Conservation (phyloP, 495 filamentous ascomycete species). For the Penicillium antarcticum region DNA sequence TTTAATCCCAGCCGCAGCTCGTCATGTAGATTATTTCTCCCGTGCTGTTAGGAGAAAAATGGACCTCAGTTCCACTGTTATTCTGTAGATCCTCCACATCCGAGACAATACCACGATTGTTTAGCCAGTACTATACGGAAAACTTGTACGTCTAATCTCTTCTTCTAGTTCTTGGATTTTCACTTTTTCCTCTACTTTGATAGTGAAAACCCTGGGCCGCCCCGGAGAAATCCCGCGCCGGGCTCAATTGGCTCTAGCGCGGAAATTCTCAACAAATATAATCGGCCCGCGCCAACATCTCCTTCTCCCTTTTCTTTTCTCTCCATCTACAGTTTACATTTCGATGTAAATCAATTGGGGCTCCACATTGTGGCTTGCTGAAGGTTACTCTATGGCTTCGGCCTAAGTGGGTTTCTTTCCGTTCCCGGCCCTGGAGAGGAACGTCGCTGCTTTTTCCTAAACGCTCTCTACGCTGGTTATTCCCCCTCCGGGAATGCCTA, state of each 20-base stretch:
- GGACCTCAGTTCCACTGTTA: too few species aligned
- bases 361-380: conserved; percentile 23
- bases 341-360: conserved; percentile 15
- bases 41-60: too few species aligned
- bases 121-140: too few species aligned
- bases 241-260: conserved; percentile 9
- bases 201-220: neutral
- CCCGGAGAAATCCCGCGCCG: too few species aligned
- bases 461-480: conserved; percentile 11
- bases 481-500: conserved; percentile 6
- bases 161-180: too few species aligned
- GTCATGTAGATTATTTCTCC: too few species aligned
- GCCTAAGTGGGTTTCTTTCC: conserved; percentile 18
- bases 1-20: too few species aligned
- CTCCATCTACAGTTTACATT: conserved; percentile 16
- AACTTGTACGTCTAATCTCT: too few species aligned
- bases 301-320: conserved; percentile 7
- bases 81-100: too few species aligned
- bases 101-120: too few species aligned
- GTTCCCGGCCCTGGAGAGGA: conserved; percentile 22
- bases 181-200: too few species aligned
- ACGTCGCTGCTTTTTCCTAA: conserved; percentile 13
- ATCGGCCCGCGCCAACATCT: neutral
- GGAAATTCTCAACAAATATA: conserved; percentile 6
- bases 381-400: conserved; percentile 16